phyloP scores from a whole-genome alignment of 257 asterid species.

The Cinchona pubescens region DNA sequence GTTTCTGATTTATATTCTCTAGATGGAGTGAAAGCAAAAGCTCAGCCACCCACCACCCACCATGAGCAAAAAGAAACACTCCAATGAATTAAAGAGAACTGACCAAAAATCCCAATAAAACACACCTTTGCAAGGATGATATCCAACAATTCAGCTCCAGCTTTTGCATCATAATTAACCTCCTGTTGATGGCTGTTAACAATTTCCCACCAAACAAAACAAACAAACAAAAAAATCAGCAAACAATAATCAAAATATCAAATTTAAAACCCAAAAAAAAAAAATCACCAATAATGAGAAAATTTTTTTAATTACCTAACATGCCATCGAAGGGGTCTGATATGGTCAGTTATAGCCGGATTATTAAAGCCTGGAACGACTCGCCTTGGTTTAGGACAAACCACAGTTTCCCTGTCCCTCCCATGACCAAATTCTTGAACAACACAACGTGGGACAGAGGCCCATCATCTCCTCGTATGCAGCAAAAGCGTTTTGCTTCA shows the following conservation, averaged over 20 bases:
- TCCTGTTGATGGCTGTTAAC: constrained; percentile 69
- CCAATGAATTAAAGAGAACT: neutral
- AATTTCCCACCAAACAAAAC: neutral
- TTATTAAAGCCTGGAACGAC: constrained; percentile 57
- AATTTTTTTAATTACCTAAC: constrained; percentile 40
- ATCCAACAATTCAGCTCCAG: constrained; percentile 83
- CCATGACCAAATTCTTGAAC: constrained; percentile 23
- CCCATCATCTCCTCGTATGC: constrained; percentile 67
- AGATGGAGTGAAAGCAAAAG: neutral
- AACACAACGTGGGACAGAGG: constrained; percentile 21
- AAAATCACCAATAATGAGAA: neutral
- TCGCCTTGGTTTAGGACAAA: constrained; percentile 93
- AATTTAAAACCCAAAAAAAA: neutral
- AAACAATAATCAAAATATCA: neutral
- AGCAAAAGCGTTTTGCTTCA: constrained; percentile 57
- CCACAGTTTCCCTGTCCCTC: constrained; percentile 55
- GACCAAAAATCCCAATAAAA: neutral
- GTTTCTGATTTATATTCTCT: neutral
- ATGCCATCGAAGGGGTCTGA: constrained; percentile 64
- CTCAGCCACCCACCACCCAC: constrained; percentile 2
- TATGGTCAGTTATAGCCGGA: constrained; percentile 42
- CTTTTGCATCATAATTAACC: constrained; percentile 63
- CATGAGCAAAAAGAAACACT: neutral
- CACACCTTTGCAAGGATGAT: constrained; percentile 78
- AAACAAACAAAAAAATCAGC: neutral